Conservation (phyloP, 345 rosid species). For the Eucalyptus guilfoylei region DNA sequence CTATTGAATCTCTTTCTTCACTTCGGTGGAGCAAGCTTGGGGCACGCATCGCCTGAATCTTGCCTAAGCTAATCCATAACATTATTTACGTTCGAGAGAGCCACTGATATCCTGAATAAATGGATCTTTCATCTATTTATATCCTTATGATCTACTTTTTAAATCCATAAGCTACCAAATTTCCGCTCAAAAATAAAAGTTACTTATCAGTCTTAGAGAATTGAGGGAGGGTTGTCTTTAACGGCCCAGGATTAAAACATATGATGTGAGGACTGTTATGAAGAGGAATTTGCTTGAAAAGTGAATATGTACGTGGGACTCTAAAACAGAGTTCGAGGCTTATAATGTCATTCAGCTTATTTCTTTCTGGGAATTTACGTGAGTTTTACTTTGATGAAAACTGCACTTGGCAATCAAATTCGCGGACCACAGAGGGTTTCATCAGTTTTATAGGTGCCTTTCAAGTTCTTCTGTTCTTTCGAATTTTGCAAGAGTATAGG, state of each 20-base stretch:
- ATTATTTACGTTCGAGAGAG: not conserved
- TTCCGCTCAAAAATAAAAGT: too few relatives aligned
- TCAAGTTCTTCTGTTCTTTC: not conserved
- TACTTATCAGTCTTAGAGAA: accelerated
- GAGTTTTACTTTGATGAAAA: not conserved
- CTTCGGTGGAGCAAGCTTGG: not conserved
- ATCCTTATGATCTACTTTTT: not conserved
- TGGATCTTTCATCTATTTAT: not conserved
- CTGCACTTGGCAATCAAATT: not conserved
- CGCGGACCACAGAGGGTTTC: not conserved
- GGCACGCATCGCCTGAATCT: not conserved
- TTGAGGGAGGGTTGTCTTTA: not conserved
- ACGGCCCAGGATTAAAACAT: not conserved
- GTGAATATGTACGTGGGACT: not conserved
- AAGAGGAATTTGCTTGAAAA: not conserved
- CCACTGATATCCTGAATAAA: not conserved
- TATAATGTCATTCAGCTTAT: accelerated
- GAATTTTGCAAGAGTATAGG: accelerated
- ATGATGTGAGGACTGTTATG: accelerated
- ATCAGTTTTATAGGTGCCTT: not conserved
- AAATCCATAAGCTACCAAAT: not conserved
- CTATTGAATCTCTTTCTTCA: not conserved
- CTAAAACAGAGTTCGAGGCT: not conserved
- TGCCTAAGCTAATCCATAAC: not conserved
- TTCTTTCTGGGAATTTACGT: not conserved